Base-by-base conservation (phyloP, 176 grass and related monocot species). In the Canna indica region DNA sequence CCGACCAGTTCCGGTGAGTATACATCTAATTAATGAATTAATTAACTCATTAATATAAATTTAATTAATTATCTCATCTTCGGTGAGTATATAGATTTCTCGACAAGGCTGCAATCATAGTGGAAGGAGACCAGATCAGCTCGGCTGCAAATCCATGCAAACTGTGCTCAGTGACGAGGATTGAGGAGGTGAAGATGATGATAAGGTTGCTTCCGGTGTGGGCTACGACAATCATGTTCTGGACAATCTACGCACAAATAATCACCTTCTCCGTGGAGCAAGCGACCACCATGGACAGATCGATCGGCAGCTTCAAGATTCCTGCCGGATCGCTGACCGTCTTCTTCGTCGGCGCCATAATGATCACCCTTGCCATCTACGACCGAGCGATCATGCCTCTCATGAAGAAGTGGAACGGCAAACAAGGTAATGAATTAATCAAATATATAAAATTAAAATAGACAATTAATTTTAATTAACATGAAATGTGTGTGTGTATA, bases 171-270 rank as follows among this genome's bases (percentile, higher is more conserved):
- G 85, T 90, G 69, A 89, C 81, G 9, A 78, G 81, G 41, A 82
- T 95, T 1, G 90, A 95, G 83, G 90, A 95, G 81, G 86, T 90
- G 17, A 95, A 95, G 77, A 90, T 95, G 90, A 76, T 95, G 83
- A 79, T 83, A 7, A 25, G 81, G 20, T 78, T 95, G 39, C 82
- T 95, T 64, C 90, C 90, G 1, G 83, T 95, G 73, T 95, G 90
- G 90, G 83, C 90, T 20, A 95, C 90, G 50, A 95, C 90, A 1
- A 90, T 95, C 78, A 81, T 95, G 30, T 95, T 95, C 86, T 95
- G 90, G 90, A 95, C 90, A 52, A 81, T 82, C 48, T 95, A 90
- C 30, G 90, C 84, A 15, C 90, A 95, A 67, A 78, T 95, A 76
- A 95, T 95, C 76, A 95, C 90, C 26, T 90, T 95, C 81, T 95